Percentiles rank a stretch among this genome's conserved stretches.
Evolutionary conservation across 2,329 filamentous ascomycete species (phyloP).

Genomic region (Arthrobotrys musiformis): DNA sequence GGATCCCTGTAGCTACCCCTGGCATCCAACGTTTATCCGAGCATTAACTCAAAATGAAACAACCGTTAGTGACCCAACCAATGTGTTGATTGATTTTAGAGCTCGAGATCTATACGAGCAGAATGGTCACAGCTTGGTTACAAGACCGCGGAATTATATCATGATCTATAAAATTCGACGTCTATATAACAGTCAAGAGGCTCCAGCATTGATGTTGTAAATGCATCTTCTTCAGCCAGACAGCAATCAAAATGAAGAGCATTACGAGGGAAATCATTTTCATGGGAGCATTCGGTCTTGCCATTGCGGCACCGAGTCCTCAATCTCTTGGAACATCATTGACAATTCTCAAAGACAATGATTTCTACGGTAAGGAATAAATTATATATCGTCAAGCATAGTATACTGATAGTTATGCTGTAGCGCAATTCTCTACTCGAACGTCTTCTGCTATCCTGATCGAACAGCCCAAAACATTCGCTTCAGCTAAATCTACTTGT

Average conservation of each 20-base stretch:
- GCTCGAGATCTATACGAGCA: not conserved
- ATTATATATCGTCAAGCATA: not conserved
- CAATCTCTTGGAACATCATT: constrained; percentile 18
- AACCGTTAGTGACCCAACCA: not conserved
- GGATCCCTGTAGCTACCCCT: constrained; percentile 3
- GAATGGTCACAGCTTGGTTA: not conserved
- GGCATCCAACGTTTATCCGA: constrained; percentile 3
- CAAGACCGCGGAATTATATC: too few relatives aligned
- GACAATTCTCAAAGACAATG: constrained; percentile 46
- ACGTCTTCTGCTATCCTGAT: constrained; percentile 34
- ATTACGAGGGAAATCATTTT: not conserved
- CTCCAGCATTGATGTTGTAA: not conserved
- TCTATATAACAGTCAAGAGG: constrained; percentile 1
- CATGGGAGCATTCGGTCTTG: not conserved
- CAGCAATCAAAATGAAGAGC: not conserved
- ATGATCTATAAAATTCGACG: not conserved
- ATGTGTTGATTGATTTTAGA: not conserved
- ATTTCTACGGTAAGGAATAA: constrained; percentile 25
- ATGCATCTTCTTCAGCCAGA: not conserved
- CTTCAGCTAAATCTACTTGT: constrained; percentile 18
- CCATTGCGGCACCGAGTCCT: not conserved
- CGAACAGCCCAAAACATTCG: constrained; percentile 32
- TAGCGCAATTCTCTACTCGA: constrained; percentile 35
- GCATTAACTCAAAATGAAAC: not conserved
- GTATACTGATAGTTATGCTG: not conserved